These are phyloP conservation scores for Diaporthe amygdali DNA, from an alignment of 2,329 filamentous ascomycete species.

Conservation along the genomic window DNA sequence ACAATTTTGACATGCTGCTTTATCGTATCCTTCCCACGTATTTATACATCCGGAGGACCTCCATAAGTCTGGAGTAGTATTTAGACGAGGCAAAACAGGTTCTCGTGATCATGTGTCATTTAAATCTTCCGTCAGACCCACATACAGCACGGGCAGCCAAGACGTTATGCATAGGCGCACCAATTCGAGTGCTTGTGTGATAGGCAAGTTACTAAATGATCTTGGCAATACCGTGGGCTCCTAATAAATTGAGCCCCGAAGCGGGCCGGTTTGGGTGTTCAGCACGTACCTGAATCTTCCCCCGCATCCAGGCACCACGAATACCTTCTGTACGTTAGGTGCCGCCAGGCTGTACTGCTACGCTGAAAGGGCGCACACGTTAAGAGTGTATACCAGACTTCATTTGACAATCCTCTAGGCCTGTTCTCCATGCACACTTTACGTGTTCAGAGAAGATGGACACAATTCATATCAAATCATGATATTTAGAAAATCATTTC, in stretches of 20 bases:
- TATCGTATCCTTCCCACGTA: too few species aligned
- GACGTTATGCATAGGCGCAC: not conserved
- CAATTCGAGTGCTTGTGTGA: not conserved
- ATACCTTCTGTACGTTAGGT: not conserved
- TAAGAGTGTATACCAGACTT: too few species aligned
- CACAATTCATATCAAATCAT: too few species aligned
- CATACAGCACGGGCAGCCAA: slow-evolving; percentile 9
- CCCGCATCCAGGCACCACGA: not conserved
- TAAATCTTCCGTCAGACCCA: not conserved
- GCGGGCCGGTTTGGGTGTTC: not conserved
- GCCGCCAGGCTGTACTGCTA: not conserved
- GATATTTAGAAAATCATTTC: too few species aligned
- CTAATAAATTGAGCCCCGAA: not conserved
- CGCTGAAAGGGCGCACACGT: not conserved
- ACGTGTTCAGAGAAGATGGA: too few species aligned
- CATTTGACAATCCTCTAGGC: too few species aligned
- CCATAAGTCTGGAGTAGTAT: not conserved
- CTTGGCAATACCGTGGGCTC: not conserved
- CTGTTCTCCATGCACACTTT: too few species aligned
- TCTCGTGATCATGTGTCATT: slow-evolving; percentile 13
- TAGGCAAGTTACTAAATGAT: not conserved
- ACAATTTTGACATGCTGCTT: too few species aligned
- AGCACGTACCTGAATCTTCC: not conserved
- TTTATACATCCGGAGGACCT: not conserved
- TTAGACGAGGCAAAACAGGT: not conserved